A percentile compares a stretch with the other conserved stretches of the same genome.
Evolutionary conservation across 1,139 yeast species (phyloP).

Genomic region (Scheffersomyces cryptocercus): DNA sequence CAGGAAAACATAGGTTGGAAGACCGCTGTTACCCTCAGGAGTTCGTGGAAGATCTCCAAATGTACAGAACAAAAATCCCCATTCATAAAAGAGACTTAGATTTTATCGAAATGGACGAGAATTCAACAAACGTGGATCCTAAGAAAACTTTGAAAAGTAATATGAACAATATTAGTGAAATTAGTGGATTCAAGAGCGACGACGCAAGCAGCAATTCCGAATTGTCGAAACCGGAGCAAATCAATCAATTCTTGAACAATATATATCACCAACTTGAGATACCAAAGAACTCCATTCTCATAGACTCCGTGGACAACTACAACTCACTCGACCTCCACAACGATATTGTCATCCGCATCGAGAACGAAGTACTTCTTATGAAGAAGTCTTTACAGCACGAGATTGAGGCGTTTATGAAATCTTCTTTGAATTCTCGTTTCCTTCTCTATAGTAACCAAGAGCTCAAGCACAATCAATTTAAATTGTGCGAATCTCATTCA

Average conservation of each 20-base stretch:
- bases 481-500: constrained; percentile 26
- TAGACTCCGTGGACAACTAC: constrained; percentile 31
- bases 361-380: constrained; percentile 33
- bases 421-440: constrained; percentile 19
- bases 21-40: constrained; percentile 37
- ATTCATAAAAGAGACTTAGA: constrained; percentile 42
- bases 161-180: not conserved
- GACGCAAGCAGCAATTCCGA: not conserved
- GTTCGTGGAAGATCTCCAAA: constrained; percentile 41
- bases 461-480: constrained; percentile 29
- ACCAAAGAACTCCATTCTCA: constrained; percentile 30
- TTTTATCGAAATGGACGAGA: constrained; percentile 33
- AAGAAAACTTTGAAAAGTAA: constrained; percentile 8
- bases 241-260: constrained; percentile 14
- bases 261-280: constrained; percentile 26
- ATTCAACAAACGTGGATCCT: constrained; percentile 23
- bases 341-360: constrained; percentile 22
- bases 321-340: constrained; percentile 28
- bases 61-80: constrained; percentile 31
- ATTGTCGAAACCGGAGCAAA: constrained; percentile 3
- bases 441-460: constrained; percentile 26
- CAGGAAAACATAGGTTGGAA: constrained; percentile 20
- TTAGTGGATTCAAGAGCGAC: not conserved
- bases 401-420: constrained; percentile 28
- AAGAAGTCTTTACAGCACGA: constrained; percentile 34